A percentile compares a stretch with the other conserved stretches of the same genome.
Conservation (phyloP, 2,329 filamentous ascomycete species). For the Fusarium sp. region DNA sequence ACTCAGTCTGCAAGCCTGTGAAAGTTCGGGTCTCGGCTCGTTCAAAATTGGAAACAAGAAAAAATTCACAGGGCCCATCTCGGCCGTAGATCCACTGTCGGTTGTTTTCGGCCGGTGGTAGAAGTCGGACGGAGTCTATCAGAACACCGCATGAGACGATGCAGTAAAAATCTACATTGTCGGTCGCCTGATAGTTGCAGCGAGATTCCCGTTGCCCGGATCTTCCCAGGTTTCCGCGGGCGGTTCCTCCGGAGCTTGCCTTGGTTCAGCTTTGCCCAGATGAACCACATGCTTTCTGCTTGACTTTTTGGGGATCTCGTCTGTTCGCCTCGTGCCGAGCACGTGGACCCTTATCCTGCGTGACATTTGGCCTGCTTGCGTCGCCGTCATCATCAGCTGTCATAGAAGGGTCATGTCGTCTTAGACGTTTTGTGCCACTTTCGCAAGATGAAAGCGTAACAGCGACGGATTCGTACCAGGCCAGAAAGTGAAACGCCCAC, state of each 20-base stretch:
- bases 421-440: constrained; percentile 2
- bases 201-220: constrained; percentile 25
- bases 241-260: constrained; percentile 7
- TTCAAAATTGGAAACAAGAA: background rate
- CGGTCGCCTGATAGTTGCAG: constrained; percentile 32
- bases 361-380: constrained; percentile 25
- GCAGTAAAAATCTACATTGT: constrained; percentile 20
- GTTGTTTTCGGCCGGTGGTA: constrained; percentile 45
- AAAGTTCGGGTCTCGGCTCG: constrained; percentile 6
- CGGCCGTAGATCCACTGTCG: constrained; percentile 35
- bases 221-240: constrained; percentile 22
- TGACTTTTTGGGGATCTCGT: background rate
- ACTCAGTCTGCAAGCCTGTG: constrained; percentile 11
- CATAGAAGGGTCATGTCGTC: background rate
- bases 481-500: constrained; percentile 2
- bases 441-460: background rate
- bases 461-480: constrained; percentile 4
- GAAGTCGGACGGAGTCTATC: constrained; percentile 21
- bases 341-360: constrained; percentile 26
- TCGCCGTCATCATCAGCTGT: background rate
- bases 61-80: constrained; percentile 5
- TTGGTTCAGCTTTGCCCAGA: background rate
- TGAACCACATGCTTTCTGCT: constrained; percentile 3
- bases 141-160: constrained; percentile 38
- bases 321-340: constrained; percentile 22